Percentiles rank a stretch among this genome's conserved stretches.
These are phyloP conservation scores for Rhodotorula diobovata DNA, from an alignment of 768 basidiomycete species.

Conservation along the genomic window DNA sequence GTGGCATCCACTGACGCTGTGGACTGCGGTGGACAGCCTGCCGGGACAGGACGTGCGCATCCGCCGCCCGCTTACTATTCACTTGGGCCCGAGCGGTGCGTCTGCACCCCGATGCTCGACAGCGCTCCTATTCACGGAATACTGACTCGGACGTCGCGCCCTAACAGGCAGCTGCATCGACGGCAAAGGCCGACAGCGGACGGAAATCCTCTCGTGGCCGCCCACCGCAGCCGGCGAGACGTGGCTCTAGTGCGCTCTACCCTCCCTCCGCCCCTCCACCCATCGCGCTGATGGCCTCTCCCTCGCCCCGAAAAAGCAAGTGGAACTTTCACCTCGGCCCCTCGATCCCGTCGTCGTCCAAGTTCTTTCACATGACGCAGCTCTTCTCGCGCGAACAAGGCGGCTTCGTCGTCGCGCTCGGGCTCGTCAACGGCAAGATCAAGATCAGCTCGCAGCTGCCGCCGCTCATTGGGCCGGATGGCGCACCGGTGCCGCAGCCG, in stretches of 20 bases:
- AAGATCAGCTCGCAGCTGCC: constrained; percentile 8
- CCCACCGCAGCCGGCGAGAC: constrained; percentile 12
- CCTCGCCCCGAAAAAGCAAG: neutral
- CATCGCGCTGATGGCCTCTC: too few species aligned
- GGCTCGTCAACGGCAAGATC: constrained; percentile 28
- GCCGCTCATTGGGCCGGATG: neutral
- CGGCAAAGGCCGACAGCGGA: constrained; percentile 21
- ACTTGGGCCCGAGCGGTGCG: constrained; percentile 8
- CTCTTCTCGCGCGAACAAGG: constrained; percentile 27
- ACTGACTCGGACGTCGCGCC: too few species aligned
- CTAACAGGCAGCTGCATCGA: constrained; percentile 5
- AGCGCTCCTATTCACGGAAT: too few species aligned
- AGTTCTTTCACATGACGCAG: constrained; percentile 37
- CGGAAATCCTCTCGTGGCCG: constrained; percentile 29
- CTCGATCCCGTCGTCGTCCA: constrained; percentile 14
- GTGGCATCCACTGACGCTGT: neutral
- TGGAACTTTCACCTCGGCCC: constrained; percentile 28
- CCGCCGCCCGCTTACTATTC: constrained; percentile 9
- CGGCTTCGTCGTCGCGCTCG: constrained; percentile 29
- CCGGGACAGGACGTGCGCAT: constrained; percentile 6
- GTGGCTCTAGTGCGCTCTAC: constrained; percentile 12
- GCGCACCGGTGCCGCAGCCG: neutral
- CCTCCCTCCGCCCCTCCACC: neutral
- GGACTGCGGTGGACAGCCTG: neutral
- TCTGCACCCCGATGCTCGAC: neutral